phyloP scores from a whole-genome alignment of 306 rosid genomes.

The Dalbergia oliveri region DNA sequence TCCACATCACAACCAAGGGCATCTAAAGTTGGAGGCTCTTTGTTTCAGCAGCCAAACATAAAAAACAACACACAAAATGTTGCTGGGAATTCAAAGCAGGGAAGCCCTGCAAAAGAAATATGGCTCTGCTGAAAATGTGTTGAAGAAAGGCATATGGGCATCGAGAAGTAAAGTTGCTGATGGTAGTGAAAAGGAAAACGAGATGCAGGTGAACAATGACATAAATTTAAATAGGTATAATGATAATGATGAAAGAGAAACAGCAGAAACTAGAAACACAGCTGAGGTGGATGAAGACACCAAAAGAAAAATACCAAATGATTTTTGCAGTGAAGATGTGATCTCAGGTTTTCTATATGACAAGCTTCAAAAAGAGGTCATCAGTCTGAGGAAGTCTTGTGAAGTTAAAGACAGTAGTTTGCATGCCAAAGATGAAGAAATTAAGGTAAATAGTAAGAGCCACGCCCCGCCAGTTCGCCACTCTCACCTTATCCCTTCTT shows the following conservation, averaged over 20 bases:
- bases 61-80: conserved; percentile 47
- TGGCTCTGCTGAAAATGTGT: conserved; percentile 58
- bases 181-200: conserved; percentile 74
- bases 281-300: conserved; percentile 46
- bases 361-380: conserved; percentile 83
- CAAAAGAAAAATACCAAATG: conserved; percentile 43
- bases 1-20: conserved; percentile 86
- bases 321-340: conserved; percentile 54
- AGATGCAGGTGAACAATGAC: conserved; percentile 44
- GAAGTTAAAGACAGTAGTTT: conserved; percentile 68
- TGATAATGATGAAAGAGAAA: conserved; percentile 39
- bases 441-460: conserved; percentile 63
- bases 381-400: conserved; percentile 70
- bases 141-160: conserved; percentile 73
- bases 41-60: conserved; percentile 55
- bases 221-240: conserved; percentile 28
- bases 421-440: conserved; percentile 79
- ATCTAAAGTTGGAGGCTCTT: conserved; percentile 56
- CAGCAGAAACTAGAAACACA: conserved; percentile 45
- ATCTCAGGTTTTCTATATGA: conserved; percentile 92
- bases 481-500: not conserved
- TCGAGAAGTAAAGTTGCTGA: conserved; percentile 79
- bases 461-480: not conserved
- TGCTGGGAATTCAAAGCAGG: conserved; percentile 46
- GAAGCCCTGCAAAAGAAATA: conserved; percentile 54